Percentiles rank a stretch among this genome's conserved stretches.
phyloP scores from a whole-genome alignment of 2,329 filamentous ascomycete species.

The Dothistroma septosporum region DNA sequence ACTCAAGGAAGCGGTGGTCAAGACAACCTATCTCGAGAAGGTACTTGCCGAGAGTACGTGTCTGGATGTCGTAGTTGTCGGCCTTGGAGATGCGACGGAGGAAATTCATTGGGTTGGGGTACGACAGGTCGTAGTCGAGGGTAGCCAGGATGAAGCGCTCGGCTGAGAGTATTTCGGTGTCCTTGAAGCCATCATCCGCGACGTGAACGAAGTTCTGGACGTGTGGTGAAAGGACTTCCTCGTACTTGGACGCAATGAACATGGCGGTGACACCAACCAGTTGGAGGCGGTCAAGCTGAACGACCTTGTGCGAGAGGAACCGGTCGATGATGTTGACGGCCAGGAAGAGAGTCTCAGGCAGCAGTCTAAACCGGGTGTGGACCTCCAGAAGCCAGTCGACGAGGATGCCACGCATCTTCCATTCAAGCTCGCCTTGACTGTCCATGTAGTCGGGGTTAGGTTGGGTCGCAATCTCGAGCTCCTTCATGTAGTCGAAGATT shows the following conservation, averaged over 20 bases:
- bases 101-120: constrained; percentile 99
- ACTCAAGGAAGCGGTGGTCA: constrained; percentile 89
- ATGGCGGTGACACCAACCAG: constrained; percentile 96
- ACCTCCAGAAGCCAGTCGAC: constrained; percentile 99
- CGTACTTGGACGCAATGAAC: constrained; percentile 99
- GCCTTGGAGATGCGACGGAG: constrained; percentile 97
- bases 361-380: constrained; percentile 89
- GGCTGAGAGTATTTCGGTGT: constrained; percentile 93
- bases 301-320: constrained; percentile 91
- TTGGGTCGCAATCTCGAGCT: constrained; percentile 74
- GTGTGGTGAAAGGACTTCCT: constrained; percentile 94
- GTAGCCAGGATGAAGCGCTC: constrained; percentile 90
- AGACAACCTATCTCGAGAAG: constrained; percentile 94
- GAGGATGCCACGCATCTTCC: constrained; percentile 97
- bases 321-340: constrained; percentile 98
- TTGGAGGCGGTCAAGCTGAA: constrained; percentile 92
- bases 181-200: constrained; percentile 91
- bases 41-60: constrained; percentile 94
- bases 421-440: constrained; percentile 90
- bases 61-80: constrained; percentile 98
- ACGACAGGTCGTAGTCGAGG: constrained; percentile 94
- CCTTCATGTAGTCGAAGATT: constrained; percentile 91
- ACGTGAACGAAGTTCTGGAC: constrained; percentile 97
- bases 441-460: constrained; percentile 95
- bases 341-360: constrained; percentile 94